Evolutionary conservation across 2,329 filamentous ascomycete genomes (phyloP), one percentile per base, ranked within the genome.

Genomic region (Pseudomassariella vexata): DNA sequence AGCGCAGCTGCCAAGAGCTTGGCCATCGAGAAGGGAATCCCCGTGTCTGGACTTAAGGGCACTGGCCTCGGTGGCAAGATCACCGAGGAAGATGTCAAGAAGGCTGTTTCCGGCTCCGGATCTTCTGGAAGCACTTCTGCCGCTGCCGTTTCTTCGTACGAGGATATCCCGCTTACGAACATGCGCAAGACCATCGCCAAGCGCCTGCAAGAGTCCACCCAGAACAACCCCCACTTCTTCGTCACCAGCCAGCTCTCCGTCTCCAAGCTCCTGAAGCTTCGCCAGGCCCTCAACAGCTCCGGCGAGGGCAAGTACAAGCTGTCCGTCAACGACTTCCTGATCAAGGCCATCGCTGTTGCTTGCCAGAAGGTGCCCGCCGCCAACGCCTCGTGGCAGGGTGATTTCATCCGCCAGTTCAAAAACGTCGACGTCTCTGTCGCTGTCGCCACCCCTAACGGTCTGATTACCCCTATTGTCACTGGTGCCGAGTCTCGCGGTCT

Each of bases 181-280:
- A 98, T 98, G 92, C 89, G 92, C 72, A 96, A 95, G 79, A 89
- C 85, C 47, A 98, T 98, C 60, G 92, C 92, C 62, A 79, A 68
- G 63, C 87, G 92, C 49, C 84, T 98, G 38, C 81, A 82, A 55
- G 76, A 95, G 68, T 96, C 90, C 25, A 76, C 86, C 62, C 79
- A 85, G 63, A 82, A 90, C 66, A 96, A 95, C 76, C 92, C 92
- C 39, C 92, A 96, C 76, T 98, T 94, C 79, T 98, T 90, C 60
- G 90, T 98, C 53, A 86, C 86, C 51, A 83, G 87, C 52, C 79
- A 79, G 49, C 76, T 98, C 56, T 96, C 90, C 37, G 92, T 98
- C 44, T 76, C 73, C 62, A 96, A 96, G 77, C 85, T 98, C 29
- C 71, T 95, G 54, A 96, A 95, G 74, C 88, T 98, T 50, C 88